phyloP scores from a whole-genome alignment of 345 rosid species.

The Rhodamnia argentea region DNA sequence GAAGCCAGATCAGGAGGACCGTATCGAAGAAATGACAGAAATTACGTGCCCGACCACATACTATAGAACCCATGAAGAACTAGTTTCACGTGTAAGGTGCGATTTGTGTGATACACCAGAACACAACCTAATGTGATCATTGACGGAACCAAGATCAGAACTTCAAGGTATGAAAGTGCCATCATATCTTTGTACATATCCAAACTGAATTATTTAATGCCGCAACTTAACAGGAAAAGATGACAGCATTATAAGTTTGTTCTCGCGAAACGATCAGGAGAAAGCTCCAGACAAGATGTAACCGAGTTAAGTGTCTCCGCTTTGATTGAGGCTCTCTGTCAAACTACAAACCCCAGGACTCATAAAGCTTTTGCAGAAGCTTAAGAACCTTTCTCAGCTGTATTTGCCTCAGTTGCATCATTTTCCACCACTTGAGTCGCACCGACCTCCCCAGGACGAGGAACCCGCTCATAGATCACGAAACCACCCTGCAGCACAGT shows the following conservation, averaged over 20 bases:
- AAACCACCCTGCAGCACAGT: slow-evolving; percentile 59
- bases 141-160: background rate
- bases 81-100: background rate
- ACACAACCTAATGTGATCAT: background rate
- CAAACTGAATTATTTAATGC: background rate
- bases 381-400: slow-evolving; percentile 15
- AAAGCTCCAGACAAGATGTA: slow-evolving; percentile 12
- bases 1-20: background rate
- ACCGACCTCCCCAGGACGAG: slow-evolving; percentile 94
- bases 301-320: background rate
- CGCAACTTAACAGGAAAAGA: background rate
- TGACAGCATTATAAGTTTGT: background rate
- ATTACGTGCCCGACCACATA: background rate
- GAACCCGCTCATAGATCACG: slow-evolving; percentile 56
- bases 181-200: background rate
- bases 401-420: slow-evolving; percentile 7
- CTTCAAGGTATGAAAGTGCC: background rate
- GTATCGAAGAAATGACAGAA: background rate
- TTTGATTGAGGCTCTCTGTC: background rate
- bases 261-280: slow-evolving; percentile 4
- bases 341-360: background rate
- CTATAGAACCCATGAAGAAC: background rate
- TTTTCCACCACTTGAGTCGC: slow-evolving; percentile 48
- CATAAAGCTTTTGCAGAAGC: slow-evolving; percentile 3
- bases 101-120: no score